Percentiles rank a stretch among this genome's conserved stretches.
phyloP scores from a whole-genome alignment of 108 stramenopile genomes.

The Cyclotella choctawhatcheeana region DNA sequence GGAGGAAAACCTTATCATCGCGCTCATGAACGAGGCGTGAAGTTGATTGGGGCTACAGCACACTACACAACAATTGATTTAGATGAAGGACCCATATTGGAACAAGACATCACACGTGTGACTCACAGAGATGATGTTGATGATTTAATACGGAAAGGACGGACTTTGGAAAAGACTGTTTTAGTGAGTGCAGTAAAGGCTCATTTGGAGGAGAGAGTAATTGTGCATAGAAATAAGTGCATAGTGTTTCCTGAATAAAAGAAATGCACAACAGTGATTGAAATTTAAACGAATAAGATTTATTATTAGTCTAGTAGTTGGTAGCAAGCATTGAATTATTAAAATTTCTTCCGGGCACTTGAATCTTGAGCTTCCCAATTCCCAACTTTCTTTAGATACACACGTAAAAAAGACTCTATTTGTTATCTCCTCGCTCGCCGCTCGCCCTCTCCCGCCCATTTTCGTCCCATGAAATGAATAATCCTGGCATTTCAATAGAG shows the following conservation, averaged over 20 bases:
- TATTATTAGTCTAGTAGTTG: too few relatives aligned
- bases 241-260: slow-evolving; percentile 73
- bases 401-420: too few relatives aligned
- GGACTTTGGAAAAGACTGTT: slow-evolving; percentile 77
- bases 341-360: too few relatives aligned
- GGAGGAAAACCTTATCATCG: slow-evolving; percentile 76
- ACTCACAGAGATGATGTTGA: slow-evolving; percentile 80
- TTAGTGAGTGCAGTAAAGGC: slow-evolving; percentile 78
- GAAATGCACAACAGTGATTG: too few relatives aligned
- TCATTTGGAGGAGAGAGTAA: slow-evolving; percentile 81
- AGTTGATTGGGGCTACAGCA: slow-evolving; percentile 87
- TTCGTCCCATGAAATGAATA: too few relatives aligned
- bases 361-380: too few relatives aligned
- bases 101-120: slow-evolving; percentile 67
- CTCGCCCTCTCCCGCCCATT: too few relatives aligned
- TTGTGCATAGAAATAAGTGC: slow-evolving; percentile 82
- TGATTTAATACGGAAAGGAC: slow-evolving; percentile 80
- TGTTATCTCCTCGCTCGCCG: too few relatives aligned
- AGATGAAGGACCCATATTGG: slow-evolving; percentile 88
- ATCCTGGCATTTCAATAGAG: too few relatives aligned
- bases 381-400: too few relatives aligned
- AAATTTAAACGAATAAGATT: too few relatives aligned
- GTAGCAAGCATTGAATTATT: too few relatives aligned
- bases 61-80: slow-evolving; percentile 80
- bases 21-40: slow-evolving; percentile 87